Evolutionary conservation across 176 grass and related monocot genomes (phyloP).

Genomic region (Avena eriantha): DNA sequence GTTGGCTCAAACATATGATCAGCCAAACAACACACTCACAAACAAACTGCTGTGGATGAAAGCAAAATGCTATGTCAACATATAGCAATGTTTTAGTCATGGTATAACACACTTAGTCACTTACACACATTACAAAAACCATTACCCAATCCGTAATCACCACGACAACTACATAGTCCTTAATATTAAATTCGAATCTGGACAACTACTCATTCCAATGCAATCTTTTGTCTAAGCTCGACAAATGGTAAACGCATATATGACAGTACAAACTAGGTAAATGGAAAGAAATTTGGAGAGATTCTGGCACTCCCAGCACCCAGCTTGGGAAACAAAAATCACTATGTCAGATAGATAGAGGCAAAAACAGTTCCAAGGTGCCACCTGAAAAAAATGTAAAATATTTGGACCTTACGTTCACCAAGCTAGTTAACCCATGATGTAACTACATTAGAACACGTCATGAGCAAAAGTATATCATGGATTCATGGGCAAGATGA

Average conservation of each 20-base stretch:
- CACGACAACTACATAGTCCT: neutral
- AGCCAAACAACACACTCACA: neutral
- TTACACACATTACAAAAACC: neutral
- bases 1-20: conserved; percentile 9
- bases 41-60: neutral
- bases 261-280: conserved; percentile 18
- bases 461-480: conserved; percentile 1
- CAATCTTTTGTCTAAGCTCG: conserved; percentile 12
- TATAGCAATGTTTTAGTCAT: conserved; percentile 11
- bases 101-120: neutral
- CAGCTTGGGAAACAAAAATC: conserved; percentile 13
- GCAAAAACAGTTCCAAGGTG: conserved; percentile 15
- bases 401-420: neutral
- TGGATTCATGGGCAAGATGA: conserved; percentile 29
- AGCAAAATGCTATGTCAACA: neutral
- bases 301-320: neutral
- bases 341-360: neutral
- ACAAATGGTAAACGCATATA: conserved; percentile 4
- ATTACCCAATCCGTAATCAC: neutral
- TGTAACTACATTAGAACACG: conserved; percentile 10
- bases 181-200: conserved; percentile 2
- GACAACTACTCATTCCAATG: neutral
- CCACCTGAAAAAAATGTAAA: neutral
- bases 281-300: conserved; percentile 20
- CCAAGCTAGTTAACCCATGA: conserved; percentile 12